Evolutionary conservation across 2,329 filamentous ascomycete species (phyloP).

Genomic region (Fusarium scirpi): DNA sequence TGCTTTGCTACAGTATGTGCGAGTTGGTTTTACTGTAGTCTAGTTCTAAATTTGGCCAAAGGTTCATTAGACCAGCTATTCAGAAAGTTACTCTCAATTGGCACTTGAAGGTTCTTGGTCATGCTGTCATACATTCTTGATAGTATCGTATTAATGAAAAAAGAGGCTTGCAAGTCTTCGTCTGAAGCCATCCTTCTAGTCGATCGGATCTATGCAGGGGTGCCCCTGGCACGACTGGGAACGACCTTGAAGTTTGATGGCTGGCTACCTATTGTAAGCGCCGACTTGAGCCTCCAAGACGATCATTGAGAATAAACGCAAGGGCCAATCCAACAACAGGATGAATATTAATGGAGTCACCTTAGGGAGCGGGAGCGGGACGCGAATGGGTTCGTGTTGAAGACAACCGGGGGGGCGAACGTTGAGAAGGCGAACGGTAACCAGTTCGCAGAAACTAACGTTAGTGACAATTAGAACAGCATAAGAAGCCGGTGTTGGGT

Average conservation of each 20-base stretch:
- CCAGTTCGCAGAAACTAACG: slow-evolving; percentile 11
- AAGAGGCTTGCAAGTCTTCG: slow-evolving; percentile 25
- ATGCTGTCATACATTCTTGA: slow-evolving; percentile 2
- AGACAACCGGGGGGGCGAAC: slow-evolving; percentile 29
- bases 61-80: neutral
- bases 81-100: neutral
- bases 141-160: neutral
- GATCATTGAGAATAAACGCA: slow-evolving; percentile 15
- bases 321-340: slow-evolving; percentile 14
- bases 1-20: neutral
- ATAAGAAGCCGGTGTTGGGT: slow-evolving; percentile 1
- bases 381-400: slow-evolving; percentile 22
- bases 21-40: slow-evolving; percentile 3
- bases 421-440: slow-evolving; percentile 35
- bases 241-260: slow-evolving; percentile 24
- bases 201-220: slow-evolving; percentile 47
- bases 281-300: slow-evolving; percentile 40
- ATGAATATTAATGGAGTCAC: neutral
- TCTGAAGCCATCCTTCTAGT: slow-evolving; percentile 32
- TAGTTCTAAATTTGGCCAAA: slow-evolving; percentile 20
- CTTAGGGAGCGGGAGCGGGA: slow-evolving; percentile 30
- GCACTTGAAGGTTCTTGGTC: neutral
- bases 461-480: neutral
- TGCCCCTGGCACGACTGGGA: slow-evolving; percentile 24
- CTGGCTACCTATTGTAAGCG: slow-evolving; percentile 40